A percentile compares a stretch with the other conserved stretches of the same genome.
Evolutionary conservation across 2,329 filamentous ascomycete genomes (phyloP).

Genomic region (Purpureocillium takamizusanense): DNA sequence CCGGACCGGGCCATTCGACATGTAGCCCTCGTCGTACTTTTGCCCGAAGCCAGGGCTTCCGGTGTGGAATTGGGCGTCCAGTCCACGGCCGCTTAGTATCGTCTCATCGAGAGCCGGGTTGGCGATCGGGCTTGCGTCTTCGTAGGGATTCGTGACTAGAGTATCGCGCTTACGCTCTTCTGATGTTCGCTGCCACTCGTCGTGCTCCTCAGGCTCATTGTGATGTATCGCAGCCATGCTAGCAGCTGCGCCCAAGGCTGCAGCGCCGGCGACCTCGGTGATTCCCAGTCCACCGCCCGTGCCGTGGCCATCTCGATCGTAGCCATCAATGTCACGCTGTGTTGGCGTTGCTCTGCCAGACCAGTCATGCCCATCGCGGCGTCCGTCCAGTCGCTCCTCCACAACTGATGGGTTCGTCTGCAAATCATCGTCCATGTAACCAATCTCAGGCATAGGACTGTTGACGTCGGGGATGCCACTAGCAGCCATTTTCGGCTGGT

Average conservation of each 20-base stretch:
- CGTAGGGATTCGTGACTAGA: constrained; percentile 58
- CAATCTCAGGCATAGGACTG: constrained; percentile 70
- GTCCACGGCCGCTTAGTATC: constrained; percentile 31
- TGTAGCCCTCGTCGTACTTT: constrained; percentile 81
- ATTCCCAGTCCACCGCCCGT: constrained; percentile 28
- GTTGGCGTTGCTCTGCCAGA: constrained; percentile 46
- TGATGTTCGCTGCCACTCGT: constrained; percentile 56
- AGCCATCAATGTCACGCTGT: constrained; percentile 16
- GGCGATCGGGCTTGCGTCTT: constrained; percentile 53
- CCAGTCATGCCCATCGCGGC: constrained; percentile 35
- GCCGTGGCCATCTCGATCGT: constrained; percentile 23
- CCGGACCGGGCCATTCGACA: constrained; percentile 60
- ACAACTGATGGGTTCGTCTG: constrained; percentile 81
- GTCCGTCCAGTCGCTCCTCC: constrained; percentile 59
- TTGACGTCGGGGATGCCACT: constrained; percentile 60
- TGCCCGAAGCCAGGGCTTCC: constrained; percentile 49
- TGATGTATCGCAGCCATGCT: constrained; percentile 37
- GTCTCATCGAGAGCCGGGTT: constrained; percentile 43
- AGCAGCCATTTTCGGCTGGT: constrained; percentile 50
- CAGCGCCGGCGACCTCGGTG: constrained; percentile 44
- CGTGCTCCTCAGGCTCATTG: constrained; percentile 46
- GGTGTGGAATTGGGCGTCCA: constrained; percentile 37
- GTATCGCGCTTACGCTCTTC: constrained; percentile 58
- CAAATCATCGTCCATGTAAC: constrained; percentile 58
- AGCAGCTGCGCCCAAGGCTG: constrained; percentile 41